These are phyloP conservation scores for Cyberlindnera xylosilytica DNA, from an alignment of 805 yeast genomes.

Conservation along the genomic window DNA sequence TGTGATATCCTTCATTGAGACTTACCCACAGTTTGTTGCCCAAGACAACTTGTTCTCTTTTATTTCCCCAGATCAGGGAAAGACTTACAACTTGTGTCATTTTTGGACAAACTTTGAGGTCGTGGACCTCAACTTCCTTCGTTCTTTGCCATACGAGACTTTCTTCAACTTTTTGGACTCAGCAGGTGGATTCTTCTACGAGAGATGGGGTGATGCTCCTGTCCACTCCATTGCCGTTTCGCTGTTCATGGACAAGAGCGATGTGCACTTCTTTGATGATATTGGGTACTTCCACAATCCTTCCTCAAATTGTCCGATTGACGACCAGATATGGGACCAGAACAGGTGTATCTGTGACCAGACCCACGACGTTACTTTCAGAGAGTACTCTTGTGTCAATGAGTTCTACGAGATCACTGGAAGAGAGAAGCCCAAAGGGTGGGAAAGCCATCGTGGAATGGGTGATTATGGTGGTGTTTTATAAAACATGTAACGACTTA, in stretches of 20 bases:
- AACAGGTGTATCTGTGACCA: conserved; percentile 58
- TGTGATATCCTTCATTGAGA: conserved; percentile 42
- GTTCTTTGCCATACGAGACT: conserved; percentile 42
- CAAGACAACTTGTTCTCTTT: conserved; percentile 53
- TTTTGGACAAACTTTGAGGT: conserved; percentile 67
- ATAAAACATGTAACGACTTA: too few relatives aligned
- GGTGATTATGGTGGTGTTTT: conserved; percentile 17
- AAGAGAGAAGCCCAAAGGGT: conserved; percentile 58
- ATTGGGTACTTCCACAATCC: conserved; percentile 77
- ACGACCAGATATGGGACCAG: conserved; percentile 39
- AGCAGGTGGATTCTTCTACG: conserved; percentile 53
- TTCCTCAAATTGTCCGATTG: conserved; percentile 59
- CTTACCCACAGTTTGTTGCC: conserved; percentile 44
- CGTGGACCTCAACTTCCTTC: conserved; percentile 47
- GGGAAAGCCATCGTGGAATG: conserved; percentile 50
- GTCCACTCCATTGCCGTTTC: conserved; percentile 84
- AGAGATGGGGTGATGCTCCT: conserved; percentile 92
- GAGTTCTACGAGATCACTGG: conserved; percentile 55
- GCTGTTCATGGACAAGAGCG: conserved; percentile 61
- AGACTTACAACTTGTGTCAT: conserved; percentile 52
- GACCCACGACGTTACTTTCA: conserved; percentile 67
- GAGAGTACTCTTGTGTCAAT: conserved; percentile 65
- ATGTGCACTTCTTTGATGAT: conserved; percentile 78
- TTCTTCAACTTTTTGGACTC: conserved; percentile 45
- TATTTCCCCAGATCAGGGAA: conserved; percentile 43